Base-by-base conservation (phyloP, 805 yeast genomes). In the Cyberlindnera sargentensis region DNA sequence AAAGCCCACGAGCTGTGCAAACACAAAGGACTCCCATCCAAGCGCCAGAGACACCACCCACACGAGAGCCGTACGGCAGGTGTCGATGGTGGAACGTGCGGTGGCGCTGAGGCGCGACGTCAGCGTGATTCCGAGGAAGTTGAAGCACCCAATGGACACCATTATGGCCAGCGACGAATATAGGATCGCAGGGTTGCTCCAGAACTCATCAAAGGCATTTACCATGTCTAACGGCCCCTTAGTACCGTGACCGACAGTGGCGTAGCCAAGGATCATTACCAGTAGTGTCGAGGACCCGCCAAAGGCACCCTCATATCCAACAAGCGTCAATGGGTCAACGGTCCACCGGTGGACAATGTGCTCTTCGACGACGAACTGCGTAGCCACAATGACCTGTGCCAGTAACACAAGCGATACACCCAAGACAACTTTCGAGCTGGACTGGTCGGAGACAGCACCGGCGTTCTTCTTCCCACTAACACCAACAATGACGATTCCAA, bases 331-430 rank as follows among this genome's bases (percentile, higher is more conserved):
- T 3, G 93, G 90, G 5, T 71, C 70, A 36, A 84, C 67, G 10
- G 75, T 67, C 51, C 75, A 68, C 44, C 65, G 67, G 26, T 68
- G 61, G 46, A 85, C 63, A 38, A 85, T 71, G 52, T 79, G 80
- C 56, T 85, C 95, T 57, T 85, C 95, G 34, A 79, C 69, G 3
- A 85, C 93, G 60, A 84, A 85, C 58, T 85, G 95, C 11, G 80
- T 63, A 0, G 93, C 93, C 41, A 82, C 78, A 48, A 82, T 73
- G n/a, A 78, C 55, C 51, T 79, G 84, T 6, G 83, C 93, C 26
- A 74, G 43, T 8, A 82, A 60, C 43, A 85, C 73, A 34, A 84
- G 58, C 1, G 61, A 31, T 47, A 84, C 75, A 6, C 95, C 95
- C 35, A 79, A 49, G 0, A 72, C 56, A 1, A 76, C 64, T 40